Conservation (phyloP, 495 filamentous ascomycete species). For the Aspergillus diversus region DNA sequence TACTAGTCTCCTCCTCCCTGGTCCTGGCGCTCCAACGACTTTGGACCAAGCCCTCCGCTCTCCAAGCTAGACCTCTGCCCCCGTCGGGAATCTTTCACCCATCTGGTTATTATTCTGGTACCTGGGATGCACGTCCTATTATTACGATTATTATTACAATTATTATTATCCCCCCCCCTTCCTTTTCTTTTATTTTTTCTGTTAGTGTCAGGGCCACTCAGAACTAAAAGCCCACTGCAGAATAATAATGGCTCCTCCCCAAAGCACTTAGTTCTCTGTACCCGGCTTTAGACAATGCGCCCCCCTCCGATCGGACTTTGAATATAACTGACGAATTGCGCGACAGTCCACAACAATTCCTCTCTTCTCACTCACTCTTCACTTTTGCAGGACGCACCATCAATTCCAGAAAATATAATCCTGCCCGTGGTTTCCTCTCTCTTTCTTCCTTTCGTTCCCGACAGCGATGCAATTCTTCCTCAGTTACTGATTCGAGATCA, state of each 20-base stretch:
- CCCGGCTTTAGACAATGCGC: constrained; percentile 7
- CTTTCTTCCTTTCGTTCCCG: constrained; percentile 8
- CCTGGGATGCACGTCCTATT: not conserved
- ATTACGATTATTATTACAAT: constrained; percentile 7
- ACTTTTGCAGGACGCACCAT: constrained; percentile 5
- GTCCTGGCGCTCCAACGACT: no score
- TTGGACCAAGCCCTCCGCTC: not conserved
- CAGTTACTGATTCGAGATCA: constrained; percentile 10
- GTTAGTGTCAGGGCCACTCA: not conserved
- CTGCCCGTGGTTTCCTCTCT: constrained; percentile 3
- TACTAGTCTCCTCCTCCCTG: not conserved
- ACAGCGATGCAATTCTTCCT: constrained; percentile 13
- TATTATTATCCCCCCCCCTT: not conserved
- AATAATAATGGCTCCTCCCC: constrained; percentile 19
- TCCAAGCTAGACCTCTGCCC: not conserved
- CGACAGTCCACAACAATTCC: constrained; percentile 19
- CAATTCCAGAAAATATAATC: constrained; percentile 8
- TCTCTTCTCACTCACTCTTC: constrained; percentile 10
- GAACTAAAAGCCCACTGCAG: constrained; percentile 13
- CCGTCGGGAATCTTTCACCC: not conserved
- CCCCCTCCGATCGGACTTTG: constrained; percentile 27
- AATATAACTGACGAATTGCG: constrained; percentile 31
- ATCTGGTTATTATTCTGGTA: constrained; percentile 3
- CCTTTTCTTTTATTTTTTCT: constrained; percentile 6
- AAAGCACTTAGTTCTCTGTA: constrained; percentile 18